These are phyloP conservation scores for Cercospora sp. DNA, from an alignment of 2,329 filamentous ascomycete genomes.

Conservation along the genomic window DNA sequence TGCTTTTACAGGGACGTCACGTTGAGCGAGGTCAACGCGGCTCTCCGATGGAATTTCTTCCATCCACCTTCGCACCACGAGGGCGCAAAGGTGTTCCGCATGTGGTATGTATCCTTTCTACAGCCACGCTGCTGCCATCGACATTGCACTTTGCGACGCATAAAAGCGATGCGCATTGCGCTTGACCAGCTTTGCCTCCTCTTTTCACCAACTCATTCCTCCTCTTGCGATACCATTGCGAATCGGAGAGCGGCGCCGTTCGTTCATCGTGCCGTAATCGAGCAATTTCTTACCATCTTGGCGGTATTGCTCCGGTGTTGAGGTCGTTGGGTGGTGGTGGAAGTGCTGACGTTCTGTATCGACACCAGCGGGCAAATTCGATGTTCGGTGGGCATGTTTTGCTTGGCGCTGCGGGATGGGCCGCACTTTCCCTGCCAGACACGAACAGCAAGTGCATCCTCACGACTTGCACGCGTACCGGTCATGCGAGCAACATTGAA, in stretches of 20 bases:
- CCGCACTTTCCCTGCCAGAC: neutral
- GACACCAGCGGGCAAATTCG: neutral
- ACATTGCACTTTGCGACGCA: neutral
- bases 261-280: conserved; percentile 8
- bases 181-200: conserved; percentile 1
- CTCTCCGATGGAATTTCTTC: conserved; percentile 15
- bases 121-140: neutral
- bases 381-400: conserved; percentile 6
- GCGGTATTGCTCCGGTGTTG: conserved; percentile 22
- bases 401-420: neutral
- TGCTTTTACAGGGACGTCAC: conserved; percentile 15
- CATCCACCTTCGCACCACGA: conserved; percentile 11
- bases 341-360: conserved; percentile 7
- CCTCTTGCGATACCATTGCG: conserved; percentile 11
- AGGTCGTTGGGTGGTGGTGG: conserved; percentile 14
- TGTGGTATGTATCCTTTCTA: conserved; percentile 12
- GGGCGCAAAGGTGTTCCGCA: conserved; percentile 16
- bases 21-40: conserved; percentile 8
- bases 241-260: conserved; percentile 15
- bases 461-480: neutral
- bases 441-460: neutral
- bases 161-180: neutral
- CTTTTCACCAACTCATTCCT: conserved; percentile 2
- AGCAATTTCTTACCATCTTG: conserved; percentile 21
- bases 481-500: neutral